Evolutionary conservation across 129 eudicot species (phyloP).

Genomic region (Centella asiatica): DNA sequence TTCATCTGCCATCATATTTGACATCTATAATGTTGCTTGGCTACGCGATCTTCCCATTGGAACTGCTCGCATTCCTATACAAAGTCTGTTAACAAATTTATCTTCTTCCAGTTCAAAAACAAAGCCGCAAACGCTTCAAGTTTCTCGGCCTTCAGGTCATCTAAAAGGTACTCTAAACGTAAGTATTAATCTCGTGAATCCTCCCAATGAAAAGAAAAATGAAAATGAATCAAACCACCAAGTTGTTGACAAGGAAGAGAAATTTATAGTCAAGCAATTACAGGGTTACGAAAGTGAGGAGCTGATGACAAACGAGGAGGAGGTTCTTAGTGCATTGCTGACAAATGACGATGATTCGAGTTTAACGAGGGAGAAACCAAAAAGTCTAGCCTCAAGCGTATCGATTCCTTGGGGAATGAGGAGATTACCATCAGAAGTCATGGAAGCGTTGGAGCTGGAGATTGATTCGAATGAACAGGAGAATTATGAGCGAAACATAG

Average conservation of each 20-base stretch:
- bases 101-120: neutral
- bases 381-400: neutral
- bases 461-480: constrained; percentile 2
- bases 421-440: no score
- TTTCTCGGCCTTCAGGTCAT: constrained; percentile 32
- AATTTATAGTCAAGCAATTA: neutral
- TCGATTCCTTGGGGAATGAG: constrained; percentile 7
- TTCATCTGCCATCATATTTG: constrained; percentile 23
- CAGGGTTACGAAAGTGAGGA: neutral
- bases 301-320: neutral
- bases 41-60: constrained; percentile 49
- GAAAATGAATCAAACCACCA: neutral
- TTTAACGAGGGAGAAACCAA: neutral
- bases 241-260: neutral
- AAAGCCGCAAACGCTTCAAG: constrained; percentile 8
- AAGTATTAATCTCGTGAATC: constrained; percentile 18
- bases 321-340: neutral
- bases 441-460: no score
- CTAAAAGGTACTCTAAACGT: constrained; percentile 23
- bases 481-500: neutral
- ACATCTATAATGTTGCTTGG: constrained; percentile 50
- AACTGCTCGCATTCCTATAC: constrained; percentile 17
- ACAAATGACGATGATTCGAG: neutral
- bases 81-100: constrained; percentile 8
- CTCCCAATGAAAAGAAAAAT: no score